phyloP scores from a whole-genome alignment of 192 early-diverging fungal species.

The Polychytrium aggregatum region DNA sequence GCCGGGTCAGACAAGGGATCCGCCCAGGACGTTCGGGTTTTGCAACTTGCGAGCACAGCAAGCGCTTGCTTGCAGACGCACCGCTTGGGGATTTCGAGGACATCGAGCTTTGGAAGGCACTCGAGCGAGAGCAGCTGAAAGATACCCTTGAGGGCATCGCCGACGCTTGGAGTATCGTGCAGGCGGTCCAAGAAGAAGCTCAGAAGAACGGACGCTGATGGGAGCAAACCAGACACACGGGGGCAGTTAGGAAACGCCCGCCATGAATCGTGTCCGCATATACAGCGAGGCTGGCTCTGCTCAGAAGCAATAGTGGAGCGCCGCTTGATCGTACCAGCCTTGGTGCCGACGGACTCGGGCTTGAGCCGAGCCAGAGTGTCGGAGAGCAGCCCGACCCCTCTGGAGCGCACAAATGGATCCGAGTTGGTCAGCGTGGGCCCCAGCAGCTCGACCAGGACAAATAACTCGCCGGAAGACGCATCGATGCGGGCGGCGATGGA shows the following conservation, averaged over 20 bases:
- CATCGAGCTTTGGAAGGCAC: constrained; percentile 6
- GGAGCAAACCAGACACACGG: background rate
- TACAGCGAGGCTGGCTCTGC: background rate
- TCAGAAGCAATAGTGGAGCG: constrained; percentile 1
- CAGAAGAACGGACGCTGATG: constrained; percentile 22
- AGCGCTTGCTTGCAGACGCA: too few species aligned
- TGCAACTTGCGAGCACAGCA: too few species aligned
- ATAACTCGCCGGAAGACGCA: too few species aligned
- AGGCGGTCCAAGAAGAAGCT: constrained; percentile 31
- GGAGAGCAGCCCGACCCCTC: background rate
- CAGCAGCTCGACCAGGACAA: constrained; percentile 69
- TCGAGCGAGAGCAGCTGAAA: constrained; percentile 33
- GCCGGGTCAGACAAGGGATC: too few species aligned
- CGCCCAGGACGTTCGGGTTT: too few species aligned
- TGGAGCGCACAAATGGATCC: constrained; percentile 63
- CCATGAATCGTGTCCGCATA: constrained; percentile 4
- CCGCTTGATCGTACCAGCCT: constrained; percentile 9
- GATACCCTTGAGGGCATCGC: constrained; percentile 25
- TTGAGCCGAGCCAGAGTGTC: background rate
- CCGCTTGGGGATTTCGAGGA: constrained; percentile 11
- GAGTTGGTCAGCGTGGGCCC: constrained; percentile 65
- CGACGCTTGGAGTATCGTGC: constrained; percentile 29
- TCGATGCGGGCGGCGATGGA: too few species aligned
- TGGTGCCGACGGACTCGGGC: constrained; percentile 30
- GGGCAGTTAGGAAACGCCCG: background rate